Evolutionary conservation across 345 rosid genomes (phyloP), one percentile per base, ranked within the genome.

Genomic region (Citrus mangshanensis): DNA sequence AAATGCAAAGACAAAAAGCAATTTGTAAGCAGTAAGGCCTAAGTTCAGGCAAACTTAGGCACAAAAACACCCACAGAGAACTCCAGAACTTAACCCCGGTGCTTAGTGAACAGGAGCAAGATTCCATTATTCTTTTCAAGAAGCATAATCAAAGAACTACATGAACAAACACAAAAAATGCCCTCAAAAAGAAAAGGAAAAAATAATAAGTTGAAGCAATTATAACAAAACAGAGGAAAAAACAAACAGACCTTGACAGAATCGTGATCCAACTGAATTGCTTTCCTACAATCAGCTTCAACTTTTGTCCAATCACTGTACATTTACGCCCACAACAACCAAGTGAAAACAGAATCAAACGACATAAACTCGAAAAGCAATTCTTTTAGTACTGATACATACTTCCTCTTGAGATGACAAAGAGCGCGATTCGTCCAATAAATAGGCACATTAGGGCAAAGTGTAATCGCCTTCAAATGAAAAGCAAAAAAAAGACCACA

Each of bases 401-500:
- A 93, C 99, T 93, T 93, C 85, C 97, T 93, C 83, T 79, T 92
- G 79, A 80, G 89, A 84, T 95, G 93, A 80, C 98, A 95, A 46
- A 90, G 89, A 54, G 99, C 98, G 58, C 99, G 98, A 84, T 95
- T 95, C 2, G 97, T 93, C 97, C 92, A 93, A 83, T 93, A 93
- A 12, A 93, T 83, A 60, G 97, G 88, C 73, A 93, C 93, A 46
- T 89, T 86, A 61, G 98, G 99, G 87, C 97, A 91, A 65, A 95
- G 78, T 0, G 97, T 81, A 34, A 93, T 93, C 68, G 99, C 99
- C 99, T 95, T 42, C 10, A n/a, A 61, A 78, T 14, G 19, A 69
- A 54, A 70, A 62, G 42, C 12, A 51, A 46, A 46, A 46, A 46
- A 13, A 46, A 13, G 18, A 46, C 51, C 51, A 72, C 40, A 24